A percentile compares a stretch with the other conserved stretches of the same genome.
Conservation (phyloP, 306 rosid species). For the Ochetophila trinervis region DNA sequence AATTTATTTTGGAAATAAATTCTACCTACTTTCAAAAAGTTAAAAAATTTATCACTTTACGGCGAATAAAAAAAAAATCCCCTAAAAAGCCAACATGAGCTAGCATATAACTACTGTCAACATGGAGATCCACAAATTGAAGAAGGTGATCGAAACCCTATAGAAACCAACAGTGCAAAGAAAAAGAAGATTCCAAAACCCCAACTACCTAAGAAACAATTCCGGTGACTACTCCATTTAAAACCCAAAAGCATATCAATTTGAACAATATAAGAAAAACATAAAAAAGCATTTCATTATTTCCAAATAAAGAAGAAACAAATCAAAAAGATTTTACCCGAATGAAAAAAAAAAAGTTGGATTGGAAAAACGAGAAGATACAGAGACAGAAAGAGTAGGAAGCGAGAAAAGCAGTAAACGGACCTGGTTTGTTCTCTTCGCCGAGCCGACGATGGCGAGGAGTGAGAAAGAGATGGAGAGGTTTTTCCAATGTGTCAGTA, state of each 20-base stretch:
- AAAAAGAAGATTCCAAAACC: conserved; percentile 11
- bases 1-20: background rate
- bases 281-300: too few relatives aligned
- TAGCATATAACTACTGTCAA: background rate
- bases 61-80: background rate
- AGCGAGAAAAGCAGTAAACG: too few relatives aligned
- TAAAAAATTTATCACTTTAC: background rate
- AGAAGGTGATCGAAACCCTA: background rate
- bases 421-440: too few relatives aligned
- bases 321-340: too few relatives aligned
- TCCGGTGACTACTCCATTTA: background rate
- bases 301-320: too few relatives aligned
- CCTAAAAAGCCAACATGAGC: background rate
- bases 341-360: too few relatives aligned
- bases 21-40: background rate
- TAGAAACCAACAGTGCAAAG: background rate
- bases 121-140: background rate
- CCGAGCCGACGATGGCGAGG: too few relatives aligned
- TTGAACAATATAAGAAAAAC: background rate
- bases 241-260: background rate
- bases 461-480: too few relatives aligned
- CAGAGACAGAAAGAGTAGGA: too few relatives aligned
- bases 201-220: conserved; percentile 4
- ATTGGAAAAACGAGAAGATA: too few relatives aligned
- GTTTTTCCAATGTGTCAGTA: too few relatives aligned